Percentiles rank a stretch among this genome's conserved stretches.
These are phyloP conservation scores for Starmerella ratchasimensis DNA, from an alignment of 805 yeast genomes.

Conservation along the genomic window DNA sequence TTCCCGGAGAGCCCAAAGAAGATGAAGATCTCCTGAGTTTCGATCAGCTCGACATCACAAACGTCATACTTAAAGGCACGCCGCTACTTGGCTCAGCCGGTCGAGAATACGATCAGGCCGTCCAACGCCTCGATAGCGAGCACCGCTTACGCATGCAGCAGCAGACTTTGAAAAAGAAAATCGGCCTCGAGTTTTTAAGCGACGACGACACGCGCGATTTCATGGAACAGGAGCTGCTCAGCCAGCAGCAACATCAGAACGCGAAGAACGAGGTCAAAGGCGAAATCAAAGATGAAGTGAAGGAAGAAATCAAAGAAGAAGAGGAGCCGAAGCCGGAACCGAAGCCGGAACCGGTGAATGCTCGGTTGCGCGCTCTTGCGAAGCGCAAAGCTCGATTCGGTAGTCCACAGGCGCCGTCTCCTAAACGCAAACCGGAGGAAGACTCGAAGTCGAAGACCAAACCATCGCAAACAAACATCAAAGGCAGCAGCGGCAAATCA, in stretches of 20 bases:
- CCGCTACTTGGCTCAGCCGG: slow-evolving; percentile 55
- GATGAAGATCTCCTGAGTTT: slow-evolving; percentile 21
- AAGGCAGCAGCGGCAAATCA: too few species aligned
- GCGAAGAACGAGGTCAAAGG: not conserved
- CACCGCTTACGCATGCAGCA: slow-evolving; percentile 41
- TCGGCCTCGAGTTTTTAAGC: slow-evolving; percentile 33
- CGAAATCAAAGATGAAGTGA: slow-evolving; percentile 12
- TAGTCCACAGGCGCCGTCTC: slow-evolving; percentile 16
- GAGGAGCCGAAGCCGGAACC: slow-evolving; percentile 7
- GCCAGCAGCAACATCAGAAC: slow-evolving; percentile 19
- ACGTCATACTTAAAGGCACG: slow-evolving; percentile 30
- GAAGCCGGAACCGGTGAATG: slow-evolving; percentile 20
- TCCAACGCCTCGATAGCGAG: slow-evolving; percentile 30
- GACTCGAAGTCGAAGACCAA: not conserved
- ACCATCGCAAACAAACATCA: not conserved
- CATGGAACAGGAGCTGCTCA: slow-evolving; percentile 23
- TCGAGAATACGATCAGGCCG: slow-evolving; percentile 30
- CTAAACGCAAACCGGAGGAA: slow-evolving; percentile 21
- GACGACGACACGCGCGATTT: slow-evolving; percentile 25
- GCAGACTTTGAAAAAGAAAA: slow-evolving; percentile 30
- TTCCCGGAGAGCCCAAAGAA: slow-evolving; percentile 19
- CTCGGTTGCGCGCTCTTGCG: slow-evolving; percentile 89
- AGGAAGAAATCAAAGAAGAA: slow-evolving; percentile 4
- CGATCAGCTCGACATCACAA: slow-evolving; percentile 26
- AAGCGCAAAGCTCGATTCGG: slow-evolving; percentile 66